Evolutionary conservation across 2,329 filamentous ascomycete genomes (phyloP), one percentile per base, ranked within the genome.

Genomic region (Xylaria sp.): DNA sequence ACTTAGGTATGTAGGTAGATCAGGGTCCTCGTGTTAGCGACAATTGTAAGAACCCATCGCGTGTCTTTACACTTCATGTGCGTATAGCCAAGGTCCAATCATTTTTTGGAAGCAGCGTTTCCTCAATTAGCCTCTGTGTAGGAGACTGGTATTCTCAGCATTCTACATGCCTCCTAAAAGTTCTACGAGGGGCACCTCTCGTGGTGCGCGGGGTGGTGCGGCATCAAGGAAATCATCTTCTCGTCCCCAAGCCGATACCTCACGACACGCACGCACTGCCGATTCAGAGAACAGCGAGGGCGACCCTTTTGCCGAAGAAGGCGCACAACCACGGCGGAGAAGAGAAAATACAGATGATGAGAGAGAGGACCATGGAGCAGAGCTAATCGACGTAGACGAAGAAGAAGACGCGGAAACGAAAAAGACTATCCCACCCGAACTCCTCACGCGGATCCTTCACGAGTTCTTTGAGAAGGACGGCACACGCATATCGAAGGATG

Each of bases 391-490:
- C 0, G 68, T 76, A 2, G 78, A 78, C 11, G 70, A 71, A 15
- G 70, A 71, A 15, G 70, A 71, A 12, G 74, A 75, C 6, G 76
- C 77, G 11, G 72, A 78, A 7, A 74, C 75, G 31, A 78, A 79
- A 65, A 78, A 79, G 51, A 76, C 83, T 1, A 90, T 97, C 28
- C 91, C 93, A 0, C 82, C 85, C 3, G 88, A 92, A 45, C 82
- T 98, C 0, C 78, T 97, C 42, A 90, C 91, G 9, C 85, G 88
- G 37, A 79, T 97, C 3, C 80, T 97, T 35, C 89, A 96, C 74
- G 87, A 94, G 70, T 87, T 91, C 74, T 97, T 97, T 73, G 82
- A 89, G 69, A 83, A 84, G 63, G 85, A 90, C 51, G 84, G 85
- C 59, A 94, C 90, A 23, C 84, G 89, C 68, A 88, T 97, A 67